These are phyloP conservation scores for Beauveria australis DNA, from an alignment of 2,329 filamentous ascomycete species.

Conservation along the genomic window DNA sequence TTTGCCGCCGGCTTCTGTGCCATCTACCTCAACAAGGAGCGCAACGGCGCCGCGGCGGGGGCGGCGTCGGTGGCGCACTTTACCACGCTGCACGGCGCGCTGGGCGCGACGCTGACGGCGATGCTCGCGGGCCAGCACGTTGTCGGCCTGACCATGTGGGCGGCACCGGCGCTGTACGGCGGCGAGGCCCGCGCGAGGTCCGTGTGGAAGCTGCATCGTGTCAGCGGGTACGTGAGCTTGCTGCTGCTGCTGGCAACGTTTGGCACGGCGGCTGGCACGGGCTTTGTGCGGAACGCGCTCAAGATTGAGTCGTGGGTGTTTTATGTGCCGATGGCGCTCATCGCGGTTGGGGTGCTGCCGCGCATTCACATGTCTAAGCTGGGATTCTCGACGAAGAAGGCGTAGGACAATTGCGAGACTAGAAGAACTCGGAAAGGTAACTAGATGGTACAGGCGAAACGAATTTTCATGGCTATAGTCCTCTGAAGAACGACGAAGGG, in stretches of 20 bases:
- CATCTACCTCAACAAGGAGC: conserved; percentile 79
- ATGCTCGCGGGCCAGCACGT: conserved; percentile 64
- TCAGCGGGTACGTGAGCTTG: conserved; percentile 66
- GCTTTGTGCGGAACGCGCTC: conserved; percentile 60
- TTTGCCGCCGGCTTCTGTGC: conserved; percentile 58
- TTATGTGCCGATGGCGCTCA: conserved; percentile 54
- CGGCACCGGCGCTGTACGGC: conserved; percentile 64
- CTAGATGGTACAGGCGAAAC: no score
- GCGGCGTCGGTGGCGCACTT: conserved; percentile 49
- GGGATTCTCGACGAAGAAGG: conserved; percentile 32
- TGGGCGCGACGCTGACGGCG: conserved; percentile 53
- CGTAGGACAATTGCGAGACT: neutral
- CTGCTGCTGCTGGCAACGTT: conserved; percentile 66
- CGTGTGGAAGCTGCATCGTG: conserved; percentile 84
- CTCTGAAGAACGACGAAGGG: no score
- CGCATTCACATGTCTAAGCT: conserved; percentile 79
- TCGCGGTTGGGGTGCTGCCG: conserved; percentile 65
- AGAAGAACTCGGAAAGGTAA: no score
- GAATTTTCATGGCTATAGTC: no score
- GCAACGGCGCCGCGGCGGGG: conserved; percentile 38
- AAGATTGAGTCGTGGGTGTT: conserved; percentile 71
- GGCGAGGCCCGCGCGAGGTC: conserved; percentile 70
- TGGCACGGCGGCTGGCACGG: conserved; percentile 65
- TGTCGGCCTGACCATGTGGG: conserved; percentile 79
- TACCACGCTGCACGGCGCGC: conserved; percentile 68